Percentiles rank a stretch among this genome's conserved stretches.
Conservation (phyloP, 2,329 filamentous ascomycete genomes). For the Neofusicoccum kwambonambiense region DNA sequence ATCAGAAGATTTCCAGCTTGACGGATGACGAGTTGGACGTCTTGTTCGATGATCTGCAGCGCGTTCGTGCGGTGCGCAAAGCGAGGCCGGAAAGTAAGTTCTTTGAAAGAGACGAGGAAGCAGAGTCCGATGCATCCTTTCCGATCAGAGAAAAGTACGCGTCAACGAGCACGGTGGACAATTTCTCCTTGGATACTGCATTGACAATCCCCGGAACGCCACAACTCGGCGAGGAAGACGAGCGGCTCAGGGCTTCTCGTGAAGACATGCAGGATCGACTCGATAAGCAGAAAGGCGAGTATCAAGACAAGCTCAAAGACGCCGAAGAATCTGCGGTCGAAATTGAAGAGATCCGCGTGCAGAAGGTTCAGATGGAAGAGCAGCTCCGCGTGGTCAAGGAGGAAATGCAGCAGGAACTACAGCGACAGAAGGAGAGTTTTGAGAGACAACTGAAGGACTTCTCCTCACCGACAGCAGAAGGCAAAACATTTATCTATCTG, state of each 20-base stretch:
- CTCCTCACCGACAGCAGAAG: slow-evolving; percentile 48
- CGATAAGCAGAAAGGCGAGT: slow-evolving; percentile 82
- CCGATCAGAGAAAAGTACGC: slow-evolving; percentile 91
- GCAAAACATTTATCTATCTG: slow-evolving; percentile 29
- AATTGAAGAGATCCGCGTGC: slow-evolving; percentile 77
- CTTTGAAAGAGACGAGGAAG: slow-evolving; percentile 72
- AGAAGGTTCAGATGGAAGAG: slow-evolving; percentile 84
- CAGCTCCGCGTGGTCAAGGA: slow-evolving; percentile 74
- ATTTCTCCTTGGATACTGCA: slow-evolving; percentile 90
- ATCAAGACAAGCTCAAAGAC: slow-evolving; percentile 70
- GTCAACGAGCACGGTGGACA: slow-evolving; percentile 91
- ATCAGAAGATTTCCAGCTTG: slow-evolving; percentile 85
- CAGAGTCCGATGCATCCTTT: slow-evolving; percentile 85
- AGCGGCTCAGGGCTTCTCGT: slow-evolving; percentile 69
- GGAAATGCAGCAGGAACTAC: slow-evolving; percentile 84
- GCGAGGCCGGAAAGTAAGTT: slow-evolving; percentile 58
- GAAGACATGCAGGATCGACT: slow-evolving; percentile 83
- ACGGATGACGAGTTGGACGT: slow-evolving; percentile 93
- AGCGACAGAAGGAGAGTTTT: slow-evolving; percentile 78
- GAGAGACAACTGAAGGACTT: slow-evolving; percentile 71
- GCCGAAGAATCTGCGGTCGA: slow-evolving; percentile 75
- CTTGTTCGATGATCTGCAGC: slow-evolving; percentile 90
- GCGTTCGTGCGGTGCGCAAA: slow-evolving; percentile 79
- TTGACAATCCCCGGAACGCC: slow-evolving; percentile 95
- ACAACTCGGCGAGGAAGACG: slow-evolving; percentile 73